phyloP scores from a whole-genome alignment of 2,329 filamentous ascomycete genomes.

The Calonectria leucothoes region DNA sequence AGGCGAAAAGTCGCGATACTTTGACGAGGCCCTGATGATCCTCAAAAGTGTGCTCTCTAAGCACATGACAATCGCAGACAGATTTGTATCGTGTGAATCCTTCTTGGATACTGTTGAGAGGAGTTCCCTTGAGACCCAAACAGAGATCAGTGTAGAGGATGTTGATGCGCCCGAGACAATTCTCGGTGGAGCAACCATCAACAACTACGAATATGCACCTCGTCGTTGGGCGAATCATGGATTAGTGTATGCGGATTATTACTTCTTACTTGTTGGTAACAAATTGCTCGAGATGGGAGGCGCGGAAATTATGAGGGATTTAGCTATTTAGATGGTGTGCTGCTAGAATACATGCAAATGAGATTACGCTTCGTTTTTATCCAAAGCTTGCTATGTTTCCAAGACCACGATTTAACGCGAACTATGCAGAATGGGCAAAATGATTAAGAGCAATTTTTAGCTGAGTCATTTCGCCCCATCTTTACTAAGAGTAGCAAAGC shows the following conservation, averaged over 20 bases:
- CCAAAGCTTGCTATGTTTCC: too few species aligned
- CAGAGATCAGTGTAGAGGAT: background rate
- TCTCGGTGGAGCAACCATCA: slow-evolving; percentile 57
- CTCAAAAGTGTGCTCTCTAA: slow-evolving; percentile 16
- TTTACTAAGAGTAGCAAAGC: too few species aligned
- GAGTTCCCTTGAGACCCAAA: background rate
- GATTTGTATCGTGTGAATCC: background rate
- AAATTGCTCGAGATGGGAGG: slow-evolving; percentile 26
- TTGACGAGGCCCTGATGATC: slow-evolving; percentile 10
- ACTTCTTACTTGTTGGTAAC: slow-evolving; percentile 58
- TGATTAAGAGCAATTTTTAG: too few species aligned
- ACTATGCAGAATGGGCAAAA: too few species aligned
- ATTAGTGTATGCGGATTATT: slow-evolving; percentile 63
- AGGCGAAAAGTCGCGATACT: slow-evolving; percentile 27
- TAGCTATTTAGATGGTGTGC: background rate
- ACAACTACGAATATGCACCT: slow-evolving; percentile 58
- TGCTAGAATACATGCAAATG: too few species aligned
- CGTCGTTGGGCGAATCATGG: slow-evolving; percentile 58
- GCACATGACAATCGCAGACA: slow-evolving; percentile 32
- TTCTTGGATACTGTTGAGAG: slow-evolving; percentile 40
- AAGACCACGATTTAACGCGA: too few species aligned
- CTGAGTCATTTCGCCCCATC: too few species aligned
- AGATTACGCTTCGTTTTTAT: too few species aligned
- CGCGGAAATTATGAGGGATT: background rate
- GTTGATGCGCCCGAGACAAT: slow-evolving; percentile 51